Base-by-base conservation (phyloP, 139 green algal genomes). In the Micractinium conductrix region DNA sequence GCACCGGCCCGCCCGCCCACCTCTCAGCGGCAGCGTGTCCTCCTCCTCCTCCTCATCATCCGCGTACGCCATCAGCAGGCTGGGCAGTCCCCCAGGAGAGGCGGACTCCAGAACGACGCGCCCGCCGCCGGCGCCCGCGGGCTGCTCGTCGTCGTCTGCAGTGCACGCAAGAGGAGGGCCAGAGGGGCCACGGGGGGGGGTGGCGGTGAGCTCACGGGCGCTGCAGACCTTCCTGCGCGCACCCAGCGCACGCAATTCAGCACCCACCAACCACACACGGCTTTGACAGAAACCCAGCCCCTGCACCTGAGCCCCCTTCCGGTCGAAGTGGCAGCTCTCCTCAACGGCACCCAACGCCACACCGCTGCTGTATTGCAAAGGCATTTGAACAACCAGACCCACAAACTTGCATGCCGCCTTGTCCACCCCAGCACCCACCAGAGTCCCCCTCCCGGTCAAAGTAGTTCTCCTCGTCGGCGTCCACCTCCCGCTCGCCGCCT, bases 381-480 rank as follows among this genome's bases (percentile, higher is more conserved):
- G n/a, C n/a, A n/a, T n/a, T n/a, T n/a, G n/a, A n/a, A n/a, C n/a
- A n/a, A n/a, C n/a, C n/a, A n/a, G n/a, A n/a, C n/a, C n/a, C n/a
- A n/a, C n/a, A n/a, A n/a, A n/a, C n/a, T n/a, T n/a, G n/a, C n/a
- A n/a, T n/a, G n/a, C n/a, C n/a, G n/a, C n/a, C n/a, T n/a, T n/a
- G n/a, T n/a, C n/a, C n/a, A n/a, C n/a, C n/a, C 62, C 63, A 43
- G 48, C 74, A 80, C 84, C 26, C 62, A 74, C 72, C 79, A 5
- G 48, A 74, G 53, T 58, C 72, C 10, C 91, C 89, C 75, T 91
- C 85, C 16, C 45, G 45, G 44, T 86, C 81, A 78, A 96, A 96
- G 86, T 96, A 96, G 55, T 93, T 89, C 88, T 97, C 94, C 86
- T 97, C 94, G 22, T 94, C 88, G 24, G 84, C 74, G 42, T 95